A percentile compares a stretch with the other conserved stretches of the same genome.
Evolutionary conservation across 192 early-diverging fungal genomes (phyloP).

Genomic region (Diversispora epigaea): DNA sequence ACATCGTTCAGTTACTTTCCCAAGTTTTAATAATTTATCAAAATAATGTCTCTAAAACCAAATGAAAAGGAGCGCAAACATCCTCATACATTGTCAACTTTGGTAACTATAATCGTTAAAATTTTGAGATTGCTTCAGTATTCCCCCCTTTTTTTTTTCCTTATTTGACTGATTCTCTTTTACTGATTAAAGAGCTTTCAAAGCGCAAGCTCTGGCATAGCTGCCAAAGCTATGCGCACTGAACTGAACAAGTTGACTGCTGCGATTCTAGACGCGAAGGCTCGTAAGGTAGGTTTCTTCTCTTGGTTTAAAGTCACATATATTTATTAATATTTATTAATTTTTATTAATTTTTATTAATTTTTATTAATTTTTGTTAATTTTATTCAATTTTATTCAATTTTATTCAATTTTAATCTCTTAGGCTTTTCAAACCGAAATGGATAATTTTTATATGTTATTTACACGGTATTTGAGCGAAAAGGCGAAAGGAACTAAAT

Average conservation of each 20-base stretch:
- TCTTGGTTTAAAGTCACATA: too few relatives aligned
- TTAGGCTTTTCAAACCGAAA: conserved; percentile 71
- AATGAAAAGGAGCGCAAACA: background rate
- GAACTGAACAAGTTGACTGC: conserved; percentile 68
- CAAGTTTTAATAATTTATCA: too few relatives aligned
- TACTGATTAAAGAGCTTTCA: conserved; percentile 52
- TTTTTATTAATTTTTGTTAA: background rate
- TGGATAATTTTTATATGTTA: conserved; percentile 83
- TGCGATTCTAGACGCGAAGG: conserved; percentile 55
- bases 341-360: too few relatives aligned
- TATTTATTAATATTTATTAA: background rate
- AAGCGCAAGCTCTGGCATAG: conserved; percentile 56
- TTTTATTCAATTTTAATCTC: background rate
- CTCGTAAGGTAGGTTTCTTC: conserved; percentile 50
- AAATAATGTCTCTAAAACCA: background rate
- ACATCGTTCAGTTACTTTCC: too few relatives aligned
- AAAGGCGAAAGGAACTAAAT: conserved; percentile 70
- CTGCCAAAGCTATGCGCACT: conserved; percentile 72
- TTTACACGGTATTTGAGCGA: conserved; percentile 87
- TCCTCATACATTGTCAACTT: conserved; percentile 1
- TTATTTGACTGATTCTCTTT: background rate
- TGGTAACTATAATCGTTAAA: background rate
- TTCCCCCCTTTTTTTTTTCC: background rate
- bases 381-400: background rate
- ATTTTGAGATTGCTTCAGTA: background rate